Conservation (phyloP, 2,329 filamentous ascomycete genomes). For the Pseudogymnoascus sp. region DNA sequence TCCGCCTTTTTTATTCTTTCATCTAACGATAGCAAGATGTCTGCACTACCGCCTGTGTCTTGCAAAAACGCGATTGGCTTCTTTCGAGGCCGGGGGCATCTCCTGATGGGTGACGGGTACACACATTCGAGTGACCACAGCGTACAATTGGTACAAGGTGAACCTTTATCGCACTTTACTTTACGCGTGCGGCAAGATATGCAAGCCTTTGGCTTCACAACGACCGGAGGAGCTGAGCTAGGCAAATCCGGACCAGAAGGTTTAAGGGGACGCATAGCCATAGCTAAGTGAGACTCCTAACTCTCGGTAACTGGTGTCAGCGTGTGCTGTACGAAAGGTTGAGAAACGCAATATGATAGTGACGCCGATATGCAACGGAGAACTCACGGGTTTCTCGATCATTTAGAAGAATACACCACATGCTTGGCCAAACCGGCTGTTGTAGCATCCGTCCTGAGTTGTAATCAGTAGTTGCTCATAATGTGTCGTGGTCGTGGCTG, state of each 20-base stretch:
- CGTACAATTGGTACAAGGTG: conserved; percentile 2
- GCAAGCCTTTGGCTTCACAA: conserved; percentile 6
- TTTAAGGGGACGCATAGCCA: not conserved
- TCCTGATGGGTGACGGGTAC: conserved; percentile 1
- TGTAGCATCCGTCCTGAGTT: not conserved
- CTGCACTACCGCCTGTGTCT: not conserved
- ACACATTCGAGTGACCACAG: conserved; percentile 2
- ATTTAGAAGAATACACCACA: not conserved
- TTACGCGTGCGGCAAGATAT: conserved; percentile 8
- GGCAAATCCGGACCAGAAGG: not conserved
- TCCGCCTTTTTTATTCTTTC: not conserved
- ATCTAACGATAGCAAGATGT: not conserved
- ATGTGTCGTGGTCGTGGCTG: not conserved
- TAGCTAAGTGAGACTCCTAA: not conserved
- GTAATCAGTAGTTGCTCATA: not conserved
- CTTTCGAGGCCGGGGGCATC: not conserved
- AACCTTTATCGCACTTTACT: conserved; percentile 1
- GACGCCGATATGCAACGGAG: not conserved
- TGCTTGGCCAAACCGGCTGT: not conserved
- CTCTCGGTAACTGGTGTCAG: not conserved
- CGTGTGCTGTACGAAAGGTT: not conserved
- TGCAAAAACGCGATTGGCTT: not conserved
- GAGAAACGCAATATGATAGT: not conserved
- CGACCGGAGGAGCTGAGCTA: not conserved
- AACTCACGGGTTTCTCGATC: conserved; percentile 7